These are phyloP conservation scores for Yamadazyma triangularis DNA, from an alignment of 1,139 yeast genomes.

Conservation along the genomic window DNA sequence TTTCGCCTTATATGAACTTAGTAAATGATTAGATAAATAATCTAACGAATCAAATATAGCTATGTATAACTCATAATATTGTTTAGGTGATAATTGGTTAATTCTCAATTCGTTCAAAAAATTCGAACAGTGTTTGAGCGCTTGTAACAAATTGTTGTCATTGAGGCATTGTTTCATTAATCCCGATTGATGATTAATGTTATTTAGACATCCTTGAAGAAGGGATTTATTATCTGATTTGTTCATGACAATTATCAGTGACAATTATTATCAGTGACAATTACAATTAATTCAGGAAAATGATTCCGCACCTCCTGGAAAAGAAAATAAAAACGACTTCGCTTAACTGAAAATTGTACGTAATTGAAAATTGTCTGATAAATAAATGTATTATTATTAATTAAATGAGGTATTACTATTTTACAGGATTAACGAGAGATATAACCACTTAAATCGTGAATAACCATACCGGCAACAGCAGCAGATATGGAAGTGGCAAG, in stretches of 20 bases:
- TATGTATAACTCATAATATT: slow-evolving; percentile 89
- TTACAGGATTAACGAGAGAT: slow-evolving; percentile 4
- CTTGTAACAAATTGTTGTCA: slow-evolving; percentile 73
- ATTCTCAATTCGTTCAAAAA: slow-evolving; percentile 81
- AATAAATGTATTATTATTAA: too few species aligned
- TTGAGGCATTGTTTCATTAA: slow-evolving; percentile 77
- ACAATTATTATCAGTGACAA: not conserved
- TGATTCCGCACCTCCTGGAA: not conserved
- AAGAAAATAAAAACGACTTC: too few species aligned
- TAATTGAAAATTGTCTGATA: too few species aligned
- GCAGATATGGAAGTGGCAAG: slow-evolving; percentile 57
- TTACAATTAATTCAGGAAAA: not conserved
- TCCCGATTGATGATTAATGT: slow-evolving; percentile 66
- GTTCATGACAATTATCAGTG: slow-evolving; percentile 4
- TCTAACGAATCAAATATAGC: slow-evolving; percentile 82
- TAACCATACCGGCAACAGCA: slow-evolving; percentile 65
- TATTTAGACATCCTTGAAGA: slow-evolving; percentile 50
- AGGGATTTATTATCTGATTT: slow-evolving; percentile 9
- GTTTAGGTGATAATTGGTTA: slow-evolving; percentile 75
- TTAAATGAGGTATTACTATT: too few species aligned
- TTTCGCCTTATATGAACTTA: slow-evolving; percentile 56
- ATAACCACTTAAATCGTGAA: slow-evolving; percentile 42
- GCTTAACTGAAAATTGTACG: too few species aligned
- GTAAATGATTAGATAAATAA: slow-evolving; percentile 57
- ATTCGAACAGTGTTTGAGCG: slow-evolving; percentile 81